Evolutionary conservation across 805 yeast genomes (phyloP), one percentile per base, ranked within the genome.

Genomic region (Lipomyces starkeyi): DNA sequence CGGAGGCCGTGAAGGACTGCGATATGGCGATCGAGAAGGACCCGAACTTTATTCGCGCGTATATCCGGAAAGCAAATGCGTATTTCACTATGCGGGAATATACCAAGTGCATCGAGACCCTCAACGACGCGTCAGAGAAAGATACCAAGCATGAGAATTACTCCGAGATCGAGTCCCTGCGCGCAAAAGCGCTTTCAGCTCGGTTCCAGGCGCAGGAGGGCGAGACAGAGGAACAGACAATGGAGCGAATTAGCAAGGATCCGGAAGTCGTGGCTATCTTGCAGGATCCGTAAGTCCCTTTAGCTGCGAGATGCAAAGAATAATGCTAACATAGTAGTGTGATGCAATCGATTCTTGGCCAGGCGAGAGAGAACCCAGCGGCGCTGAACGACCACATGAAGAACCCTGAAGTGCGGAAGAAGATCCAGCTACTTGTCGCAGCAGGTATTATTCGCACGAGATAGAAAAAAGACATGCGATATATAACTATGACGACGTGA

Each of bases 341-440:
- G 56, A 94, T 95, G 98, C 95, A 93, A 82, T 89, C 94, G 65
- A 95, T 95, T 73, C 84, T 95, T 78, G 89, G 87, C 74, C 99
- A 95, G 82, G 98, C 98, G 22, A 91, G 89, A 79, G 91, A 87
- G 68, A 91, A 95, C 78, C 99, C 99, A 61, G 97, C 97, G 58
- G 98, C 98, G 64, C 85, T 95, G 74, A 96, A 91, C 78, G 98
- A 94, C 76, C 99, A 95, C 81, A 93, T 95, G 97, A 91, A 87
- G 84, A 95, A 95, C 81, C 98, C 99, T 54, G 96, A 88, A 69
- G 91, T 95, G 61, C 86, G 88, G 77, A 89, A 88, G 79, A 95
- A 95, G 87, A 88, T 95, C 75, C 89, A 90, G 79, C 85, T 90
- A 74, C 85, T 95, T 79, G 89, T 93, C 78, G 97, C 98, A 65